phyloP scores from a whole-genome alignment of 495 filamentous ascomycete species.

The Penicillium robsamsonii region DNA sequence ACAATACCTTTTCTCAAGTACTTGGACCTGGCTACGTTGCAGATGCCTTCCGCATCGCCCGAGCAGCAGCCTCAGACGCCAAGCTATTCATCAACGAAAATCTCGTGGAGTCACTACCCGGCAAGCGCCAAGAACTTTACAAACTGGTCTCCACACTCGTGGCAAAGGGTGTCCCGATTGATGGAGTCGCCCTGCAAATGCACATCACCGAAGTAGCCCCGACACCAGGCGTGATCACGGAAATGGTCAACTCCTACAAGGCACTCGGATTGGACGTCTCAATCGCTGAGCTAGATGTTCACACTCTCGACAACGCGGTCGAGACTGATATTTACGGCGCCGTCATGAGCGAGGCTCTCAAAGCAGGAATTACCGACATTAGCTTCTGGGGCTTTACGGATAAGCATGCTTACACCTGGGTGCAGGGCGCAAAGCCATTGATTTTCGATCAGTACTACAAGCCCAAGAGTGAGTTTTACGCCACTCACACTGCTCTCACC shows the following conservation, averaged over 20 bases:
- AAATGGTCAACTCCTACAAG: background rate
- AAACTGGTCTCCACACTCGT: background rate
- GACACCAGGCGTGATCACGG: background rate
- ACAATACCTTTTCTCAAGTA: background rate
- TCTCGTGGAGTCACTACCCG: background rate
- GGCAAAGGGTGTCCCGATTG: background rate
- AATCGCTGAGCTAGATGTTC: background rate
- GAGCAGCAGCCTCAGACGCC: background rate
- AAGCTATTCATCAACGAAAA: background rate
- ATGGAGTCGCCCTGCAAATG: constrained; percentile 1
- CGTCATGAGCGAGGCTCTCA: constrained; percentile 10
- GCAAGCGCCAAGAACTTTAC: constrained; percentile 1
- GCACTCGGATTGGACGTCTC: background rate
- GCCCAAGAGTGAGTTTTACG: constrained; percentile 3
- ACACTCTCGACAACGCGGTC: background rate
- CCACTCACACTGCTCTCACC: background rate
- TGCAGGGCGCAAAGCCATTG: constrained; percentile 15
- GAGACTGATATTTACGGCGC: background rate
- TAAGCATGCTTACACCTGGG: constrained; percentile 18
- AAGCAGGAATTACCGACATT: constrained; percentile 16
- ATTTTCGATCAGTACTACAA: constrained; percentile 17
- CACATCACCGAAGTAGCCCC: constrained; percentile 2
- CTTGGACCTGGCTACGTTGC: background rate
- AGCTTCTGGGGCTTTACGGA: constrained; percentile 19
- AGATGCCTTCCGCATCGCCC: constrained; percentile 2